Conservation (phyloP, 345 rosid genomes). For the Salix purpurea region DNA sequence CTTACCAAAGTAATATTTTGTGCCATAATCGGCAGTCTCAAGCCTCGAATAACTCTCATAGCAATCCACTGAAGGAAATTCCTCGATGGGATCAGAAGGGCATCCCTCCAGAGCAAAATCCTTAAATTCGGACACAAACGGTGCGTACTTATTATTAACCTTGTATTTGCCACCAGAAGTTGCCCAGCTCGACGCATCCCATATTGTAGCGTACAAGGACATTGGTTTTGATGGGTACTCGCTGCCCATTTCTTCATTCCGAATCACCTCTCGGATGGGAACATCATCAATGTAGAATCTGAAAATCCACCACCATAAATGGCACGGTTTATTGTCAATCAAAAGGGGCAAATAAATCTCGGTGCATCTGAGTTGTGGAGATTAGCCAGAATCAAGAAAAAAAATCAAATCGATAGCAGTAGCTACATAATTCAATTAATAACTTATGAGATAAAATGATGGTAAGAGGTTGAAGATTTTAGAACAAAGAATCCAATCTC, state of each 20-base stretch:
- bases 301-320: neutral
- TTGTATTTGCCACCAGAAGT: slow-evolving; percentile 74
- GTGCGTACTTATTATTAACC: slow-evolving; percentile 69
- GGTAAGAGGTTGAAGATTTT: too few species aligned
- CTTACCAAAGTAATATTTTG: too few species aligned
- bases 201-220: slow-evolving; percentile 85
- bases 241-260: slow-evolving; percentile 58
- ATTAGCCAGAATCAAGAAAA: too few species aligned
- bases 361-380: too few species aligned
- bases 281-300: slow-evolving; percentile 88
- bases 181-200: slow-evolving; percentile 97
- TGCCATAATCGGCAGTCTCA: slow-evolving; percentile 35
- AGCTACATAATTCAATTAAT: too few species aligned
- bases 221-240: slow-evolving; percentile 90
- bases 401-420: too few species aligned
- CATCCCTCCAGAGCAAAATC: slow-evolving; percentile 71
- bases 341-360: neutral
- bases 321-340: neutral
- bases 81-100: slow-evolving; percentile 53
- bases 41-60: slow-evolving; percentile 28
- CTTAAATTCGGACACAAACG: slow-evolving; percentile 66
- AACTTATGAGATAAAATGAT: too few species aligned
- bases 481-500: too few species aligned
- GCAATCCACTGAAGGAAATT: slow-evolving; percentile 36
- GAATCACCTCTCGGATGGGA: slow-evolving; percentile 74